phyloP scores from a whole-genome alignment of 2,329 filamentous ascomycete species.

The Scopulariopsis brevicaulis region DNA sequence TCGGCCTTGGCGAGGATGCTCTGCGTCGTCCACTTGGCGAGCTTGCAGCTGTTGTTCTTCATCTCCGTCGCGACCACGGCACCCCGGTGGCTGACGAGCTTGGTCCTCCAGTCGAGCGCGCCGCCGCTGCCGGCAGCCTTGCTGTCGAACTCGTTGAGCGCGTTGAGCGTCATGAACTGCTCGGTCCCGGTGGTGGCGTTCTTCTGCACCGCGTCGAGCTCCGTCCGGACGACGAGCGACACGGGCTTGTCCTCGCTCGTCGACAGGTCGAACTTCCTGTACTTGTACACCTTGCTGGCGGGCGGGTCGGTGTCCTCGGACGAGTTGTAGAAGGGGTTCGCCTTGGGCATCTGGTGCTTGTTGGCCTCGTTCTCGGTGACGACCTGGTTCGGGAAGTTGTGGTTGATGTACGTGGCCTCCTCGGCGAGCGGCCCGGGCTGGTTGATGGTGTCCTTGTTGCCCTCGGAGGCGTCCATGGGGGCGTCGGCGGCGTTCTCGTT shows the following conservation, averaged over 20 bases:
- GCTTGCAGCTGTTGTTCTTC: constrained; percentile 99
- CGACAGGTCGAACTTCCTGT: constrained; percentile 91
- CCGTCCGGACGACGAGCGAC: constrained; percentile 85
- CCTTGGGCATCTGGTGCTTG: constrained; percentile 75
- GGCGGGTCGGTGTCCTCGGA: constrained; percentile 87
- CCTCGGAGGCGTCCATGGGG: constrained; percentile 81
- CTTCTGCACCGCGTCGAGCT: constrained; percentile 92
- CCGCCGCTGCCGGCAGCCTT: constrained; percentile 93
- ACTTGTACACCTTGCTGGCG: constrained; percentile 96
- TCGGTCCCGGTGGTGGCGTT: constrained; percentile 77
- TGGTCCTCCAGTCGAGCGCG: constrained; percentile 92
- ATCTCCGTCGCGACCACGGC: constrained; percentile 97
- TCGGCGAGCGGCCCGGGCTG: constrained; percentile 85
- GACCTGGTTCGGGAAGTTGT: constrained; percentile 96
- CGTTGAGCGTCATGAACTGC: constrained; percentile 85
- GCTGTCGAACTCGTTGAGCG: constrained; percentile 97
- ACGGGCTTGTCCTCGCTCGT: constrained; percentile 91
- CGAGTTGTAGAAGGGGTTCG: constrained; percentile 96
- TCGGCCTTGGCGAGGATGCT: constrained; percentile 96
- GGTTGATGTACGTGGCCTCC: constrained; percentile 99
- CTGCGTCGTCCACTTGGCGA: constrained; percentile 95
- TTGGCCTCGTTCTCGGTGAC: constrained; percentile 69
- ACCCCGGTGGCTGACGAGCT: constrained; percentile 88
- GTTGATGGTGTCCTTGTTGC: constrained; percentile 91
- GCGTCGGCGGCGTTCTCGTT: constrained; percentile 98